Evolutionary conservation across 208 protist genomes (phyloP), one percentile per base, ranked within the genome.

Genomic region (Leishmania mexicana): DNA sequence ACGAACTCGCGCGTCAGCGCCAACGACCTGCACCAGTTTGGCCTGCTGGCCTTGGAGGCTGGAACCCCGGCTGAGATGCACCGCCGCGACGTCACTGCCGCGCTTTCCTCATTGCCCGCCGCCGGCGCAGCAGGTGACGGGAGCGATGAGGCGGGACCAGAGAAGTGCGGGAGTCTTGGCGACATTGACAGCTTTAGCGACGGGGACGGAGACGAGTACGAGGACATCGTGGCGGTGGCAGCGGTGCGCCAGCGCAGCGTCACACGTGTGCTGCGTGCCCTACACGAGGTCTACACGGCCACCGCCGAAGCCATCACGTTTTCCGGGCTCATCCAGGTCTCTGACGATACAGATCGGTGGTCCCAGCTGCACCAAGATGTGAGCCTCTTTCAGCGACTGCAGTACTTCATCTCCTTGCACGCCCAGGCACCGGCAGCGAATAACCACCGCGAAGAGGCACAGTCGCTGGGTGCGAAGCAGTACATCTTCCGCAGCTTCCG

Each of bases 231-330:
- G 42, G 49, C 78, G 68, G 42, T 80, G 67, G 80, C 84, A 10
- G 78, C 73, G 35, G 86, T 86, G 51, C 88, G 87, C 64, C 91
- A 95, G 83, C 83, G 82, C 42, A 93, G 89, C 79, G 85, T 95
- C 28, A 81, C 86, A 75, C 89, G 85, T 19, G 81, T 95, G 21
- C 79, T 95, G 75, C 74, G 72, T 17, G 87, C 88, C 67, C 81
- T 95, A 74, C 87, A 92, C 73, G 83, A 88, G 78, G 83, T 78
- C 40, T 95, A 95, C 82, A 85, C 87, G 62, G 85, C 86, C 75
- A 85, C 89, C 15, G 84, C 89, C 7, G 91, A 95, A 79, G 83
- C 85, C 42, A 89, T 92, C 79, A 91, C 91, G 47, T 93, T 93
- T 80, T 49, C 83, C 15, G 83, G 88, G 35, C 83, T 95, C 35